A percentile compares a stretch with the other conserved stretches of the same genome.
Conservation (phyloP, 2,329 filamentous ascomycete genomes). For the Ophiostoma tasmaniense region DNA sequence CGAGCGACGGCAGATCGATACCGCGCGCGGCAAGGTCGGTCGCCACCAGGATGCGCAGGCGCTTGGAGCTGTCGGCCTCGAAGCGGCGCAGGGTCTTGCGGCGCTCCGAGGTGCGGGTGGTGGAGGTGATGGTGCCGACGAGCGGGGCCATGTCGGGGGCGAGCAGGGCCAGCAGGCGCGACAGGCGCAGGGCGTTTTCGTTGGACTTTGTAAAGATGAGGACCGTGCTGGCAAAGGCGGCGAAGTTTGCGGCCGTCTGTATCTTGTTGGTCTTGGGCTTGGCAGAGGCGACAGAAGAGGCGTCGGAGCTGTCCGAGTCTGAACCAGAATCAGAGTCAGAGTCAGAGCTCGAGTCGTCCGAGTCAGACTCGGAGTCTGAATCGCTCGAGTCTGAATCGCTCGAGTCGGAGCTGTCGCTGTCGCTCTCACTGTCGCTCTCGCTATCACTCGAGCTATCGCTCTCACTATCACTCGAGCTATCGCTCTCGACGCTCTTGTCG, state of each 20-base stretch:
- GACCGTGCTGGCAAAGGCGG: conserved; percentile 36
- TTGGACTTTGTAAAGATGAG: conserved; percentile 89
- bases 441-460: conserved; percentile 23
- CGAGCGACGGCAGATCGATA: conserved; percentile 69
- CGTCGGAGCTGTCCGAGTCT: not conserved
- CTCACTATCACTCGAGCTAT: conserved; percentile 7
- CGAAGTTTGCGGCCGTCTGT: not conserved
- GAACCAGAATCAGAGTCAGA: not conserved
- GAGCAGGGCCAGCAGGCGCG: conserved; percentile 64
- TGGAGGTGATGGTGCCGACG: conserved; percentile 67
- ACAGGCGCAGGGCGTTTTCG: conserved; percentile 78
- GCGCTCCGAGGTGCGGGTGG: conserved; percentile 62
- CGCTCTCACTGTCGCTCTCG: conserved; percentile 15
- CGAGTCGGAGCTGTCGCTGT: not conserved
- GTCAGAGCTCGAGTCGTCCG: conserved; percentile 2
- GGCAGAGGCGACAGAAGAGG: not conserved
- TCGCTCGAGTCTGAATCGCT: not conserved
- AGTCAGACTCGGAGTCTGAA: not conserved
- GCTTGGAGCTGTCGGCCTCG: conserved; percentile 38
- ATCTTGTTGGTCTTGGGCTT: not conserved
- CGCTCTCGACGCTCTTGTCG: conserved; percentile 10
- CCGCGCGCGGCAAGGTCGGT: conserved; percentile 91
- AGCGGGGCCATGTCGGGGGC: conserved; percentile 47
- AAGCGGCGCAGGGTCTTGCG: conserved; percentile 62
- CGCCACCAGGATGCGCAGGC: conserved; percentile 67